These are phyloP conservation scores for Penicillium crystallinum DNA, from an alignment of 495 filamentous ascomycete genomes.

Conservation along the genomic window DNA sequence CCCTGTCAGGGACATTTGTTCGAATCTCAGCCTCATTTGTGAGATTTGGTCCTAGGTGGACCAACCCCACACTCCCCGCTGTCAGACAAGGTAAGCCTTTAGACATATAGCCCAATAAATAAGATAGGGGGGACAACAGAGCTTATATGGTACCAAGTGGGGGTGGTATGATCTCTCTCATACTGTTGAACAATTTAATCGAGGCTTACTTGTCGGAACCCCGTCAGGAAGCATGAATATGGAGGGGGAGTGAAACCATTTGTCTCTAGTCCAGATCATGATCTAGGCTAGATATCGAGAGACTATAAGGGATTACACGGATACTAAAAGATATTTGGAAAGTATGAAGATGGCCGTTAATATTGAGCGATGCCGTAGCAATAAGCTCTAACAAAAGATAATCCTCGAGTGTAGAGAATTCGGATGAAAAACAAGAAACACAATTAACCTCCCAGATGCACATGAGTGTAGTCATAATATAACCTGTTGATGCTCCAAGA, in stretches of 20 bases:
- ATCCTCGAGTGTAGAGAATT: background rate
- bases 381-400: slow-evolving; percentile 10
- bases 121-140: too few relatives aligned
- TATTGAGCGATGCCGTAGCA: slow-evolving; percentile 14
- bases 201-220: background rate
- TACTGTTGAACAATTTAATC: background rate
- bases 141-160: background rate
- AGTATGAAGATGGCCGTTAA: slow-evolving; percentile 8
- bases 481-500: slow-evolving; percentile 29
- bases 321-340: background rate
- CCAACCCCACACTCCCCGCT: background rate
- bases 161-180: background rate
- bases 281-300: background rate
- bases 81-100: background rate
- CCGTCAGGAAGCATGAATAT: background rate
- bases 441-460: slow-evolving; percentile 41
- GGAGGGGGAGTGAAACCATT: background rate
- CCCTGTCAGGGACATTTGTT: background rate
- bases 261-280: background rate
- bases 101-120: too few relatives aligned
- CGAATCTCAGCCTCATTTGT: background rate
- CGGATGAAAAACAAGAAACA: slow-evolving; percentile 9
- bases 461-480: slow-evolving; percentile 33
- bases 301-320: background rate
- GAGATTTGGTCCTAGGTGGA: background rate